A percentile compares a stretch with the other conserved stretches of the same genome.
phyloP scores from a whole-genome alignment of 129 eudicot genomes.

The Pittosporum tobira region DNA sequence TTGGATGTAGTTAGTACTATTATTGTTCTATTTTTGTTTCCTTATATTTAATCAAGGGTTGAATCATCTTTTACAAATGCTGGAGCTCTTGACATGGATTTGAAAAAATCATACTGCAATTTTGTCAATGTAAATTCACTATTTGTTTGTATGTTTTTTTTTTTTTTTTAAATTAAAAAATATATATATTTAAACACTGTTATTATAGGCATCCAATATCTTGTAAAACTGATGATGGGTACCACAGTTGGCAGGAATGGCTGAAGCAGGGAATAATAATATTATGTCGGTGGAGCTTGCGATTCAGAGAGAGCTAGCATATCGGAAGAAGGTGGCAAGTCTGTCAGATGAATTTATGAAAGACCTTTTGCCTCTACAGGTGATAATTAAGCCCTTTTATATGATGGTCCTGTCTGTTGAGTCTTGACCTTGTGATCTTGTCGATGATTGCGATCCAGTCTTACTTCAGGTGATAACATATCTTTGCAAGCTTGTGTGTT shows the following conservation, averaged over 20 bases:
- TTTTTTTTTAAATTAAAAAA: too few species aligned
- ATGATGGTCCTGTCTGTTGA: background rate
- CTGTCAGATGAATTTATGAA: background rate
- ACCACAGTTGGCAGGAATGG: slow-evolving; percentile 11
- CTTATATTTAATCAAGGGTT: background rate
- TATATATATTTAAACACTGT: background rate
- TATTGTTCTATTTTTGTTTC: too few species aligned
- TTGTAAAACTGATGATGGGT: background rate
- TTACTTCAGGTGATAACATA: background rate
- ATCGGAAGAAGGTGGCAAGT: slow-evolving; percentile 19
- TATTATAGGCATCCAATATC: background rate
- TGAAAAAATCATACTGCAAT: background rate
- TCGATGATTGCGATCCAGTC: background rate
- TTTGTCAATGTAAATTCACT: background rate
- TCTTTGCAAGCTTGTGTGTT: too few species aligned
- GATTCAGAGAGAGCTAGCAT: slow-evolving; percentile 27
- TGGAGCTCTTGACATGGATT: background rate
- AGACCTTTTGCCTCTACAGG: slow-evolving; percentile 20
- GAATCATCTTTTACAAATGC: background rate
- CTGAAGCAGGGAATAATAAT: slow-evolving; percentile 7
- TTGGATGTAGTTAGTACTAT: too few species aligned
- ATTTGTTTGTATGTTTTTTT: too few species aligned
- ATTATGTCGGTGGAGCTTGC: slow-evolving; percentile 28
- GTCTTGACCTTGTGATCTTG: background rate
- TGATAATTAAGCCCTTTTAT: background rate